Conservation (phyloP, 1,139 yeast genomes). For the Arxiozyma slooffiae region DNA sequence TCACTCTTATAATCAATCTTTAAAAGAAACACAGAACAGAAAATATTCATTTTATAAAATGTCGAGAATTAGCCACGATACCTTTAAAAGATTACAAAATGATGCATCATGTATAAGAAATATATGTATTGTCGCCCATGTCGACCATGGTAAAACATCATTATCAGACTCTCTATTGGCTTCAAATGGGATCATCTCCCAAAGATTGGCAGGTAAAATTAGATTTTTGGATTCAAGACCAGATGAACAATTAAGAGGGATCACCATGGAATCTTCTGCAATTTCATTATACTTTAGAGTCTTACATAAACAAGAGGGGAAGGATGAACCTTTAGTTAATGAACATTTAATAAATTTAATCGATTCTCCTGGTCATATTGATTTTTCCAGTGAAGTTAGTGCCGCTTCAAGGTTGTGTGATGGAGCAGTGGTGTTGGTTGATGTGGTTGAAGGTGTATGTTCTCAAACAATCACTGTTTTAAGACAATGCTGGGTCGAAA, state of each 20-base stretch:
- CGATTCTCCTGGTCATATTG: conserved; percentile 98
- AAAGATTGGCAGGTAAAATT: conserved; percentile 88
- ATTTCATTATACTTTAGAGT: conserved; percentile 76
- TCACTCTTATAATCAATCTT: not conserved
- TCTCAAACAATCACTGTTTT: conserved; percentile 92
- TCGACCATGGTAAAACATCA: conserved; percentile 97
- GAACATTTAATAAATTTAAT: conserved; percentile 85
- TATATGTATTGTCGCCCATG: conserved; percentile 94
- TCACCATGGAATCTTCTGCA: conserved; percentile 95
- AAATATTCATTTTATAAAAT: conserved; percentile 8
- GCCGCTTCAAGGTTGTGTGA: conserved; percentile 93
- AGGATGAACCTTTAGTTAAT: conserved; percentile 40
- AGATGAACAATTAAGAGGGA: conserved; percentile 93
- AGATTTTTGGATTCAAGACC: conserved; percentile 87
- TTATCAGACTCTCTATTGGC: conserved; percentile 87
- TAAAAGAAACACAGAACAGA: not conserved
- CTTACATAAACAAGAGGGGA: conserved; percentile 38
- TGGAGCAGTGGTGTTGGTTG: conserved; percentile 91
- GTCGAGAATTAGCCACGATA: conserved; percentile 45
- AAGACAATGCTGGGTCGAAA: conserved; percentile 93
- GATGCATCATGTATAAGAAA: conserved; percentile 67
- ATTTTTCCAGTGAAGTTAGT: conserved; percentile 91
- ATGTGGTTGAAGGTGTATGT: conserved; percentile 96
- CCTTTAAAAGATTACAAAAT: conserved; percentile 56
- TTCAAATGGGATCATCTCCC: conserved; percentile 92